Evolutionary conservation across 2,329 filamentous ascomycete genomes (phyloP).

Genomic region (Penicillium glabrum): DNA sequence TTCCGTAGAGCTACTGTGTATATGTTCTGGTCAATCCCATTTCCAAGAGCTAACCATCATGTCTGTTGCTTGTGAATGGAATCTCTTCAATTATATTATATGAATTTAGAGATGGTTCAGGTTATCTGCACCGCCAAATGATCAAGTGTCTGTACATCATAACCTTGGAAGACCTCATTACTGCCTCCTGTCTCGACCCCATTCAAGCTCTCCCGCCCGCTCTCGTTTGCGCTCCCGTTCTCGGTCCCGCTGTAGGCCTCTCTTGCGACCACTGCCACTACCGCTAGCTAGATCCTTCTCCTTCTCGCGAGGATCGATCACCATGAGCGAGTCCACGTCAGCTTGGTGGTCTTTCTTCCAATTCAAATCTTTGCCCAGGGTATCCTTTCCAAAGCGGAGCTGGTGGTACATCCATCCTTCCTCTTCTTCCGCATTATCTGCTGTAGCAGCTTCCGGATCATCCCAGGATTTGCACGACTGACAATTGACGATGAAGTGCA

Average conservation of each 20-base stretch:
- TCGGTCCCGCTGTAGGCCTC: slow-evolving; percentile 48
- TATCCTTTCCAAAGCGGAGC: slow-evolving; percentile 84
- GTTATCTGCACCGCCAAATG: not conserved
- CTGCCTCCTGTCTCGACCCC: slow-evolving; percentile 28
- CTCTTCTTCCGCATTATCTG: slow-evolving; percentile 54
- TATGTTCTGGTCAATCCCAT: not conserved
- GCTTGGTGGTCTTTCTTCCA: slow-evolving; percentile 92
- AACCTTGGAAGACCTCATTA: not conserved
- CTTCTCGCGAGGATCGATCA: slow-evolving; percentile 89
- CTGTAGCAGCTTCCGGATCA: slow-evolving; percentile 36
- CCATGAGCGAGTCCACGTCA: slow-evolving; percentile 66
- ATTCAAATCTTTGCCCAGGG: slow-evolving; percentile 82
- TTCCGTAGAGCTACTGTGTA: not conserved
- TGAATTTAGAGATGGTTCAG: not conserved
- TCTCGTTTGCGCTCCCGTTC: slow-evolving; percentile 39
- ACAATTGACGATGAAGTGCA: slow-evolving; percentile 95
- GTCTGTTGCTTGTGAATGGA: not conserved
- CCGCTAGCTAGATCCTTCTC: slow-evolving; percentile 66
- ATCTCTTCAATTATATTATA: not conserved
- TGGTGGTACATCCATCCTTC: slow-evolving; percentile 83
- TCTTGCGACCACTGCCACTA: slow-evolving; percentile 59
- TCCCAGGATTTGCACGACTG: slow-evolving; percentile 90
- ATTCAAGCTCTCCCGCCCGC: slow-evolving; percentile 35
- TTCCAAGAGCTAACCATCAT: not conserved
- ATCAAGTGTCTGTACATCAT: not conserved